Evolutionary conservation across 192 early-diverging fungal genomes (phyloP), one percentile per base, ranked within the genome.

Genomic region (Coemansia sp.): DNA sequence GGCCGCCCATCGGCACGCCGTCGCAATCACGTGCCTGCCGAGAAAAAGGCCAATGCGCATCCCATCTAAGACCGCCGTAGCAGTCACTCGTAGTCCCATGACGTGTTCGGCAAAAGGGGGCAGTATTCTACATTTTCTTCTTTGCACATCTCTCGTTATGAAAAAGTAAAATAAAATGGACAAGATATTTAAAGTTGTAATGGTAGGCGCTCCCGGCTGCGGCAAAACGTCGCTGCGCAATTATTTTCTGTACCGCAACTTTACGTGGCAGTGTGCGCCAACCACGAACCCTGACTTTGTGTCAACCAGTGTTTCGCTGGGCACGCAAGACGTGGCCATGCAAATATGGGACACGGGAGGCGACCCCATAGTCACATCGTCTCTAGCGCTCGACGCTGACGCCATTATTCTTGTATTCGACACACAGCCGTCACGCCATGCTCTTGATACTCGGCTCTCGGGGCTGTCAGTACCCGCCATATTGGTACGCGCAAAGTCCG

Each of bases 171-270:
- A 23, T 7, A 24, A 6, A 45, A 64, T 64, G 62, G 72, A 74
- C 27, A 59, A 58, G 22, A 65, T 80, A 38, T 70, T 74, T 51
- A 80, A 80, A 54, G 49, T 66, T 19, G 77, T 80, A 17, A 58
- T 80, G 68, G 55, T 80, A 15, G 77, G 77, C 50, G 72, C 57
- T 6, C n/a, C 66, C 2, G 59, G 50, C 23, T 54, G 61, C 15
- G 77, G 77, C 64, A 80, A 80, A 37, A 80, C 72, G 25, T 74
- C 70, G 37, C 60, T 80, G 65, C 77, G 77, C n/a, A 80, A 63
- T 63, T 35, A 61, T 49, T 74, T 75, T 58, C 55, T 80, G 9
- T 55, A 68, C 72, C 67, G 60, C 48, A 74, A 12, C 62, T 59
- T 65, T 55, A 62, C 77, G 45, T 70, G 68, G 68, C 56, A 62